Evolutionary conservation across 1,139 yeast genomes (phyloP), one percentile per base, ranked within the genome.

Genomic region (Debaryomyces psychrophilus): DNA sequence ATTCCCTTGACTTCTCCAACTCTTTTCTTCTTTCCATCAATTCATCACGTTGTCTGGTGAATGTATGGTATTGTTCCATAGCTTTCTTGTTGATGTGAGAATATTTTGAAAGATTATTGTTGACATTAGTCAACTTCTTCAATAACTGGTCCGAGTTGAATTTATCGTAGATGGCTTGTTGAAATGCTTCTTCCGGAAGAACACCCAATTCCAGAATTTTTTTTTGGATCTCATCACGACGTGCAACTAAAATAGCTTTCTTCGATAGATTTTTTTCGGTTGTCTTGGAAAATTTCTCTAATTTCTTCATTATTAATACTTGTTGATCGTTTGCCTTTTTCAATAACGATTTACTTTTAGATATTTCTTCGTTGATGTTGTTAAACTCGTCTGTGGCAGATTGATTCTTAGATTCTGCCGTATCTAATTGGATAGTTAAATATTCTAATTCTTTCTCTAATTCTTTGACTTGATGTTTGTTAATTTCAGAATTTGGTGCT

Each of bases 11-110:
- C 37, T 71, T 77, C 28, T 81, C 87, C 35, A 93, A 72, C 51
- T 90, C 97, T 25, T 69, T 70, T 37, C 89, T 78, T 56, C 97
- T 81, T 22, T 70, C 71, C 1, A 76, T 76, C 51, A 90, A 71
- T 6, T 83, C 86, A 43, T 82, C 86, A 47, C 87, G 76, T 62
- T 90, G 95, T 50, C 79, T 82, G 12, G 87, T 81, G 61, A 90
- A 92, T 37, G 81, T 83, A 46, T 77, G 73, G 61, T 78, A 89
- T 61, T 93, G 97, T 58, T 92, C 98, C 56, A 88, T 74, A 0
- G 99, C 97, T 59, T 90, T 88, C 61, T 87, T 88, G 67, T 93
- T 93, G 48, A 93, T 88, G 63, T 90, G 96, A 18, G 82, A 79
- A 62, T 81, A 87, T 55, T 82, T 77, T 34, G 79, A 77, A 38